phyloP scores from a whole-genome alignment of 2,329 filamentous ascomycete genomes.

The Tolypocladium amazonense region DNA sequence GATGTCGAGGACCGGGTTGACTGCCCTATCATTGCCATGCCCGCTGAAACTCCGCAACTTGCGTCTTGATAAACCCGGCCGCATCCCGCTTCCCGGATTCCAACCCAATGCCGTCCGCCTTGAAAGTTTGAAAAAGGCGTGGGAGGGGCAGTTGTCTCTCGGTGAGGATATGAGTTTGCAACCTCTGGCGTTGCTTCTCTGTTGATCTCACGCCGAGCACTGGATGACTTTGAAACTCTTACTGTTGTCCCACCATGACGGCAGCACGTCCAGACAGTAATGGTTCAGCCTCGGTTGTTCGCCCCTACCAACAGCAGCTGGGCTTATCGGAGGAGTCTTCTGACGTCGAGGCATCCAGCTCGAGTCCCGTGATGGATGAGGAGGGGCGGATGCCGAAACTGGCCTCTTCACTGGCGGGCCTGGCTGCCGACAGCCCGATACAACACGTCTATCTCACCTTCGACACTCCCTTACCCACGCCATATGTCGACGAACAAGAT shows the following conservation, averaged over 20 bases:
- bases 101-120: not conserved
- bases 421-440: constrained; percentile 17
- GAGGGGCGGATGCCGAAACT: not conserved
- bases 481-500: constrained; percentile 9
- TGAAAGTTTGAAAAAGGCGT: not conserved
- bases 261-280: not conserved
- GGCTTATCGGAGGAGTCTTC: not conserved
- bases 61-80: not conserved
- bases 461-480: constrained; percentile 23
- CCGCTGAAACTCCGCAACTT: not conserved
- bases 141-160: not conserved
- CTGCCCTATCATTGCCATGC: not conserved
- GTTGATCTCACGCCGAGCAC: not conserved
- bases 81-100: not conserved
- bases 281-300: not conserved
- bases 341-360: not conserved
- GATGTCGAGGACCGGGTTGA: not conserved
- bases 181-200: not conserved
- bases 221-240: not conserved
- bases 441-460: constrained; percentile 31
- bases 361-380: not conserved
- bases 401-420: not conserved
- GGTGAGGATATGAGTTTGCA: not conserved
- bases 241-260: not conserved
- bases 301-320: not conserved